A percentile compares a stretch with the other conserved stretches of the same genome.
Conservation (phyloP, 345 rosid species). For the Eucalyptus pumila region DNA sequence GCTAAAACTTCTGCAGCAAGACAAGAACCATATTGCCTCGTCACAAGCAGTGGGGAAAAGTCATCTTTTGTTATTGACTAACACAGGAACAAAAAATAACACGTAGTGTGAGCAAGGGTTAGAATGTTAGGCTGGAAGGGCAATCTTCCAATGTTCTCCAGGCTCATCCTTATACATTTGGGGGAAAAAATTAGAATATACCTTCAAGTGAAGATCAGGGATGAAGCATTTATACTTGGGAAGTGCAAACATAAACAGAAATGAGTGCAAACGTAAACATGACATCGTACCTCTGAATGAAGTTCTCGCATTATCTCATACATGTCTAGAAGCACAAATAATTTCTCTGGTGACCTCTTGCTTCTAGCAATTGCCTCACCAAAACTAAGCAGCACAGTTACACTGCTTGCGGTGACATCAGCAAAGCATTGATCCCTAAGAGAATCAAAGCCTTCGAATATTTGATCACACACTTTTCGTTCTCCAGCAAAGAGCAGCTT, state of each 20-base stretch:
- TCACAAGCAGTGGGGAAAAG: background rate
- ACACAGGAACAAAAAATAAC: background rate
- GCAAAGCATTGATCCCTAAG: slow-evolving; percentile 91
- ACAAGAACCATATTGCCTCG: background rate
- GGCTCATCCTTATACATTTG: background rate
- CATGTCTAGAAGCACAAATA: slow-evolving; percentile 97
- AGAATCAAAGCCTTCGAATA: slow-evolving; percentile 79
- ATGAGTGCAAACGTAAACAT: background rate
- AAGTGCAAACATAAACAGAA: background rate
- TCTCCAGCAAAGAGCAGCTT: slow-evolving; percentile 93
- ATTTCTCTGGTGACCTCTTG: slow-evolving; percentile 96
- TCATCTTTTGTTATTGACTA: background rate
- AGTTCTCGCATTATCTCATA: slow-evolving; percentile 97
- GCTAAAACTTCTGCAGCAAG: background rate
- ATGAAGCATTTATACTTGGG: background rate
- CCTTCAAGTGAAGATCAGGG: background rate
- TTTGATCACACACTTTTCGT: slow-evolving; percentile 84
- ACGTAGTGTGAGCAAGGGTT: background rate
- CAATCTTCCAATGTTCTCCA: background rate
- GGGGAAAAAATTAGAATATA: background rate
- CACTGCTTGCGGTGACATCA: slow-evolving; percentile 70
- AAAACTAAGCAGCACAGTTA: slow-evolving; percentile 92
- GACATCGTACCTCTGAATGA: slow-evolving; percentile 68
- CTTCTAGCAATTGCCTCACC: slow-evolving; percentile 97
- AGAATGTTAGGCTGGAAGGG: background rate